Evolutionary conservation across 1,284 basidiomycete species (phyloP).

Genomic region (Tilletia walkeri): DNA sequence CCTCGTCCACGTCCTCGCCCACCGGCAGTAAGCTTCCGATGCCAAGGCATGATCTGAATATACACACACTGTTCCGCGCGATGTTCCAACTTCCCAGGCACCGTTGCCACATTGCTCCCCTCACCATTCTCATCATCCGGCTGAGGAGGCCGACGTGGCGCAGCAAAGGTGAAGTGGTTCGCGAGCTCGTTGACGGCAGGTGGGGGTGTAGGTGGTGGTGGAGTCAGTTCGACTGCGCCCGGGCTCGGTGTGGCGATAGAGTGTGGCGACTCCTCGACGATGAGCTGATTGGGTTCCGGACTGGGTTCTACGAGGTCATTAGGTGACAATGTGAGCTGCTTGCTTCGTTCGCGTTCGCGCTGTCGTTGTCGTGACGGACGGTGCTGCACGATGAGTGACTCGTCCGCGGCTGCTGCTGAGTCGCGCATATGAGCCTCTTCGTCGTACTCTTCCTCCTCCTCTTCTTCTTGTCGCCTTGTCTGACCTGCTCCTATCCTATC

Average conservation of each 20-base stretch:
- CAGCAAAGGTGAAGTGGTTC: background rate
- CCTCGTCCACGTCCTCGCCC: background rate
- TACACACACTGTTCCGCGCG: conserved; percentile 5
- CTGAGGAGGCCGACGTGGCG: background rate
- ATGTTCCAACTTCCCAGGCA: background rate
- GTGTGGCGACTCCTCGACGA: too few relatives aligned
- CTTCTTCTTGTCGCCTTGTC: too few relatives aligned
- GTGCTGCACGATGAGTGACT: background rate
- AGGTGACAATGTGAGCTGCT: too few relatives aligned
- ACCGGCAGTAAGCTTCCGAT: background rate
- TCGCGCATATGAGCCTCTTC: conserved; percentile 16
- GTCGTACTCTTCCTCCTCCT: conserved; percentile 1
- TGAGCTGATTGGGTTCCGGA: too few relatives aligned
- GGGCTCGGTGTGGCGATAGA: too few relatives aligned
- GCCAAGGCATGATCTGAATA: conserved; percentile 14
- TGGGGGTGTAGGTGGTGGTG: background rate
- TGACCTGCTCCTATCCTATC: too few relatives aligned
- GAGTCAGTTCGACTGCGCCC: too few relatives aligned
- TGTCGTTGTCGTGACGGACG: background rate
- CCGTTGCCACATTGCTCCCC: too few relatives aligned
- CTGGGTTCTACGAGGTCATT: too few relatives aligned
- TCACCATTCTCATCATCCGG: background rate
- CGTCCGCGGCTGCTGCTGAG: conserved; percentile 1
- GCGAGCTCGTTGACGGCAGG: background rate
- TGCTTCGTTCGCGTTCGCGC: background rate